A percentile compares a stretch with the other conserved stretches of the same genome.
Conservation (phyloP, 1,284 basidiomycete species). For the Trametes sp. region DNA sequence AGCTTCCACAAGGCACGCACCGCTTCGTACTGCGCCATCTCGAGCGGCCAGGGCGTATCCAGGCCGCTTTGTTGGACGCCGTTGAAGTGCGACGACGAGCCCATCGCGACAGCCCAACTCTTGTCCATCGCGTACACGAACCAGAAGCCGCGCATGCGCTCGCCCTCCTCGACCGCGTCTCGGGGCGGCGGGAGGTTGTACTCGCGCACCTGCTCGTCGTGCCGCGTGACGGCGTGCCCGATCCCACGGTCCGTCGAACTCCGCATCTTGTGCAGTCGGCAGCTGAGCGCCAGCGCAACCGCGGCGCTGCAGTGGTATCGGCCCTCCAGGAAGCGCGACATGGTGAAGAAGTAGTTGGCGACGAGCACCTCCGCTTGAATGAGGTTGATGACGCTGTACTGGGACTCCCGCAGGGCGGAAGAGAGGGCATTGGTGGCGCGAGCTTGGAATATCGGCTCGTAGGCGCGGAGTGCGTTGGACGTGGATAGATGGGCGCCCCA, state of each 20-base stretch:
- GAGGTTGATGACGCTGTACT: slow-evolving; percentile 47
- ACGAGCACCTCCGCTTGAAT: slow-evolving; percentile 56
- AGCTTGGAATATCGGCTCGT: slow-evolving; percentile 39
- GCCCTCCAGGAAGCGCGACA: slow-evolving; percentile 51
- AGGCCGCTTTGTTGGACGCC: slow-evolving; percentile 38
- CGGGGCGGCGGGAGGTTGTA: slow-evolving; percentile 28
- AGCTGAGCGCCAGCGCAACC: slow-evolving; percentile 47
- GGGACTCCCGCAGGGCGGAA: slow-evolving; percentile 42
- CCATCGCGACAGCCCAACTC: slow-evolving; percentile 51
- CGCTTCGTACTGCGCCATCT: slow-evolving; percentile 43
- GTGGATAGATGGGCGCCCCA: slow-evolving; percentile 40
- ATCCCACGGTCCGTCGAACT: slow-evolving; percentile 23
- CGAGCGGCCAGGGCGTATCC: slow-evolving; percentile 52
- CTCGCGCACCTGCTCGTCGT: slow-evolving; percentile 24
- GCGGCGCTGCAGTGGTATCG: slow-evolving; percentile 52
- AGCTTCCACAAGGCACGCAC: slow-evolving; percentile 25
- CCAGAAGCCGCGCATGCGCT: slow-evolving; percentile 57
- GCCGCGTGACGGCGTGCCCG: slow-evolving; percentile 9
- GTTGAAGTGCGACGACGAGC: slow-evolving; percentile 44
- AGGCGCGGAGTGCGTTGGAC: slow-evolving; percentile 28
- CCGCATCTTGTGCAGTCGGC: slow-evolving; percentile 43
- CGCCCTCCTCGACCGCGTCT: slow-evolving; percentile 50
- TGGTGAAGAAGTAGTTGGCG: slow-evolving; percentile 52
- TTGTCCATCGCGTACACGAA: slow-evolving; percentile 50
- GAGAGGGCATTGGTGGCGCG: slow-evolving; percentile 40